Percentiles rank a stretch among this genome's conserved stretches.
These are phyloP conservation scores for Rhodotorula sp. DNA, from an alignment of 1,284 basidiomycete species.

Conservation along the genomic window DNA sequence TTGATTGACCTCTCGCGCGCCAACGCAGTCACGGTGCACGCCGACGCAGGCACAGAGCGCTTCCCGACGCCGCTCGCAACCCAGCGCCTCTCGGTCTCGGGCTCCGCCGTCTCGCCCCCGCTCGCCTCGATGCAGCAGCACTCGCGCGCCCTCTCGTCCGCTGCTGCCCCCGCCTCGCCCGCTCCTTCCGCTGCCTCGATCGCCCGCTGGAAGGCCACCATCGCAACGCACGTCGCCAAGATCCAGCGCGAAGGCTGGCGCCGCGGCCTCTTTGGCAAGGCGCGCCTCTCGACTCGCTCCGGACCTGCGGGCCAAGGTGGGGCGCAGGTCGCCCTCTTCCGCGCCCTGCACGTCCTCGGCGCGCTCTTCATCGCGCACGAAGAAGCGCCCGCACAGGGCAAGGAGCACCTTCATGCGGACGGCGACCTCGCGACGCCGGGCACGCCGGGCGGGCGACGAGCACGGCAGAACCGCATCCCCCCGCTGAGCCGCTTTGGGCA, in stretches of 20 bases:
- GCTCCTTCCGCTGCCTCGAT: not conserved
- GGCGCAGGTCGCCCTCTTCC: not conserved
- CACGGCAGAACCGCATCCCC: not conserved
- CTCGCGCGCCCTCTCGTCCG: not conserved
- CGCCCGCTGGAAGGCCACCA: not conserved
- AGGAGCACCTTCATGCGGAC: constrained; percentile 6
- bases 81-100: not conserved
- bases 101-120: not conserved
- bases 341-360: not conserved
- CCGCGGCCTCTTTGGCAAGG: not conserved
- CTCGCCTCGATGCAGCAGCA: not conserved
- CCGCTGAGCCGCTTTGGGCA: constrained; percentile 3
- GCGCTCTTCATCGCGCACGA: constrained; percentile 7
- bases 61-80: not conserved
- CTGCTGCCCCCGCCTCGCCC: not conserved
- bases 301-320: not conserved
- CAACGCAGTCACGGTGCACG: constrained; percentile 1
- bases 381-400: not conserved
- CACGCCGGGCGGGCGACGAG: not conserved
- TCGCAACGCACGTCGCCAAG: not conserved
- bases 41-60: not conserved
- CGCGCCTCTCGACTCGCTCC: not conserved
- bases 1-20: not conserved
- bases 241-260: constrained; percentile 8
- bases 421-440: not conserved